Percentiles rank a stretch among this genome's conserved stretches.
phyloP scores from a whole-genome alignment of 139 green algal species.

The Chlorella sp. region DNA sequence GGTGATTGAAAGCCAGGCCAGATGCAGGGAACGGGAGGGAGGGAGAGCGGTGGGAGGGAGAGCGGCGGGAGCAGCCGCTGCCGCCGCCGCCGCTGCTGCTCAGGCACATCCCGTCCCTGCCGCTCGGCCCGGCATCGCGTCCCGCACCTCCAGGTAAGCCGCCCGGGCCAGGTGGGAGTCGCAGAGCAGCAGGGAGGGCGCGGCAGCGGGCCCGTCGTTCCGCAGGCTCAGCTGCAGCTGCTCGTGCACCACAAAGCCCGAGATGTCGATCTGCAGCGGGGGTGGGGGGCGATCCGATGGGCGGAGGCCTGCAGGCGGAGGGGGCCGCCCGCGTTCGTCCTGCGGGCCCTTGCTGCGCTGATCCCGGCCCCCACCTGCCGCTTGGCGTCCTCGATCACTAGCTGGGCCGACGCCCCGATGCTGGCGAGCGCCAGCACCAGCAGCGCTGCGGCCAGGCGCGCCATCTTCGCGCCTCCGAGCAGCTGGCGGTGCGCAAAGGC shows the following conservation, averaged over 20 bases:
- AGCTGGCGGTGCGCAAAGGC: no score
- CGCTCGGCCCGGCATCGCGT: not conserved
- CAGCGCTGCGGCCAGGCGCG: not conserved
- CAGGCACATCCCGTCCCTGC: not conserved
- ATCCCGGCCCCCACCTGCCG: not conserved
- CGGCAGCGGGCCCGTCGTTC: not conserved
- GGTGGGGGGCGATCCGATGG: not conserved
- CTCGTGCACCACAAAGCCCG: not conserved
- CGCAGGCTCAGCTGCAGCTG: not conserved
- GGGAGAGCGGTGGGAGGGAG: no score
- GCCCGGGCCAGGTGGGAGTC: not conserved
- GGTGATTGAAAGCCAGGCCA: no score
- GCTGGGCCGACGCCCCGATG: not conserved
- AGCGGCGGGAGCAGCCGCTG: no score
- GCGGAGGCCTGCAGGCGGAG: no score
- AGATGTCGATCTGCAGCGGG: conserved; percentile 20
- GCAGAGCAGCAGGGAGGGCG: conserved; percentile 1
- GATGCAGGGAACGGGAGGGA: no score
- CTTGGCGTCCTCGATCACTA: conserved; percentile 10
- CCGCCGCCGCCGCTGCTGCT: no score
- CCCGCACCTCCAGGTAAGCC: conserved; percentile 5
- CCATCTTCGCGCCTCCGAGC: no score
- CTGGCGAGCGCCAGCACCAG: not conserved
- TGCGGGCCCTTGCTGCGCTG: not conserved
- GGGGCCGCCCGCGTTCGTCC: not conserved